Evolutionary conservation across 2,329 filamentous ascomycete genomes (phyloP), one percentile per base, ranked within the genome.

Genomic region (Emmonsiellopsis sp.): DNA sequence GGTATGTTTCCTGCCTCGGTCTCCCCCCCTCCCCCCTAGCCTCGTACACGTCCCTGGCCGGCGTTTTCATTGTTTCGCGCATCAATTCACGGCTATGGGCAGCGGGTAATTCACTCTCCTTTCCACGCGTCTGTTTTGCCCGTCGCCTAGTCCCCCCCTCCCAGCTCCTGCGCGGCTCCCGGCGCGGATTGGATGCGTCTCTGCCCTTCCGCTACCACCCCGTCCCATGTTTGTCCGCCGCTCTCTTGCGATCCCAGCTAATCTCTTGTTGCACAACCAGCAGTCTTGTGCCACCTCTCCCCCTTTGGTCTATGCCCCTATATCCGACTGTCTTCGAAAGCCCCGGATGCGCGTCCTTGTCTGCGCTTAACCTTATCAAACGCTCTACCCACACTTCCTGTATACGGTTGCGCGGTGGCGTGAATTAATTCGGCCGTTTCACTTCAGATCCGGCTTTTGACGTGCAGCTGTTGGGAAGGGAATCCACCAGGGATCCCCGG

Each of bases 301-400:
- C n/a, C 6, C 62, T 60, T 20, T 57, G 66, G 68, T 54, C 57
- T 70, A 54, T 67, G 48, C 68, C 69, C 43, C 67, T 64, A 54
- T 71, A 69, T 43, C 68, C 68, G 49, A 51, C n/a, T 43, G 11
- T 8, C 34, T 43, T 43, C 37, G 20, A 51, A 51, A 13, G 15
- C 37, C 40, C 37, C 38, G 37, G 42, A 41, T 51, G 49, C 49
- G 40, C 34, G 30, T 32, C 9, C 13, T 41, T 35, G 3, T 38
- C 51, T 53, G 51, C 43, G 41, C 38, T 53, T 48, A 53, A 48
- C 51, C 51, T 53, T 53, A 48, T 53, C 44, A 47, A 43, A 47
- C n/a, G 40, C 43, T 51, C 10, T 15, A 44, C 32, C 26, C 35
- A 16, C 20, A 42, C 3, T 8, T 8, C 10, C 32, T 30, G 41